Evolutionary conservation across 306 rosid species (phyloP), one percentile per base, ranked within the genome.

Genomic region (Rosa multiflora): DNA sequence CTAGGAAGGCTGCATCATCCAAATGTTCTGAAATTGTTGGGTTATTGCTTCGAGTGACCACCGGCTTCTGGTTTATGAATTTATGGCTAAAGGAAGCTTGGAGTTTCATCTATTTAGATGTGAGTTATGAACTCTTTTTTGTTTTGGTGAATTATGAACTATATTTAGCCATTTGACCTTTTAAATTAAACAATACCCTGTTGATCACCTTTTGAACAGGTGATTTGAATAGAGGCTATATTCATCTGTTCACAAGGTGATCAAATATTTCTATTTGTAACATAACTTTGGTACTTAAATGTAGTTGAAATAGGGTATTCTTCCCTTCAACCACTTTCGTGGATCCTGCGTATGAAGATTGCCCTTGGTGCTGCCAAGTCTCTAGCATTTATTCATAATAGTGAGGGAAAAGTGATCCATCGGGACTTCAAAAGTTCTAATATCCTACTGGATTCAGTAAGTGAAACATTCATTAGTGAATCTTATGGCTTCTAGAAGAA

Each of bases 1-100:
- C 90, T 94, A 85, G 97, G 98, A 53, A 97, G 86, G 87, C 90
- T 92, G 79, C 88, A 78, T 44, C 98, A 94, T 53, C 64, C 64
- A 59, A 32, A 63, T 32, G 4, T 32, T 63, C 43, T 63, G 42
- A 5, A 14, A 43, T 7, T 32, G 69, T 63, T 63, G 68, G 68
- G 68, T 29, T 63, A 13, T 32, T 63, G 43, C 42, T 63, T 2
- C 20, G 68, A 63, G 68, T 35, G n/a, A 13, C 20, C 43, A 32
- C 4, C n/a, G 8, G n/a, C n/a, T 29, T 29, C 69, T 63, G 69
- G 69, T 63, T 6, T 63, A 63, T 63, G 69, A 32, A 32, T 63
- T 13, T 32, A 14, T 63, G 42, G 4, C 69, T 63, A 18, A 2
- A 1, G 43, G 69, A 2, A 63, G 69, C 43, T 63, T 63, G 69